A percentile compares a stretch with the other conserved stretches of the same genome.
Conservation (phyloP, 2,329 filamentous ascomycete species). For the Fusarium robinianum region DNA sequence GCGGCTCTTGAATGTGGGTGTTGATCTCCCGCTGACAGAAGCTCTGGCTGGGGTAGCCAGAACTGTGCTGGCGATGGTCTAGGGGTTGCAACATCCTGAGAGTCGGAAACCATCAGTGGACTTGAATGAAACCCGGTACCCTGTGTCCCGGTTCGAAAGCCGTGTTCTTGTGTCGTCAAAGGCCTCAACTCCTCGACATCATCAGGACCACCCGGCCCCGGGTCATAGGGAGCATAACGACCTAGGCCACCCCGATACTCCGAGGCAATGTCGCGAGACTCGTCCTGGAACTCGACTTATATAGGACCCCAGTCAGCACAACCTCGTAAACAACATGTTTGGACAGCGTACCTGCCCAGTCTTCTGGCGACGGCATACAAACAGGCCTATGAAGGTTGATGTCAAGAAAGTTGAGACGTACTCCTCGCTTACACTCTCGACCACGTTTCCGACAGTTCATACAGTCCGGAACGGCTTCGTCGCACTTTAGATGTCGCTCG, state of each 20-base stretch:
- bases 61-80: constrained; percentile 2
- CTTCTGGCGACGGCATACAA: constrained; percentile 42
- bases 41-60: not conserved
- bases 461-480: constrained; percentile 68
- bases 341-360: constrained; percentile 33
- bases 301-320: constrained; percentile 14
- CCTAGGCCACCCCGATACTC: constrained; percentile 82
- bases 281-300: constrained; percentile 84
- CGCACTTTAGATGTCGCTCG: constrained; percentile 88
- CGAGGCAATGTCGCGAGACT: constrained; percentile 86
- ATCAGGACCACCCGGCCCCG: not conserved
- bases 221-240: constrained; percentile 62
- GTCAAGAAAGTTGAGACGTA: constrained; percentile 91
- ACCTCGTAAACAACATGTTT: not conserved
- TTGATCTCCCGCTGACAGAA: constrained; percentile 8
- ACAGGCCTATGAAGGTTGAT: constrained; percentile 73
- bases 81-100: not conserved
- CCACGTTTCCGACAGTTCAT: constrained; percentile 89
- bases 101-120: constrained; percentile 4
- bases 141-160: not conserved
- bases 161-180: not conserved
- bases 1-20: constrained; percentile 7
- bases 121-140: constrained; percentile 5
- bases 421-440: constrained; percentile 80
- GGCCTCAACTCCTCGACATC: not conserved